These are phyloP conservation scores for Lipomyces orientalis DNA, from an alignment of 805 yeast species.

Conservation along the genomic window DNA sequence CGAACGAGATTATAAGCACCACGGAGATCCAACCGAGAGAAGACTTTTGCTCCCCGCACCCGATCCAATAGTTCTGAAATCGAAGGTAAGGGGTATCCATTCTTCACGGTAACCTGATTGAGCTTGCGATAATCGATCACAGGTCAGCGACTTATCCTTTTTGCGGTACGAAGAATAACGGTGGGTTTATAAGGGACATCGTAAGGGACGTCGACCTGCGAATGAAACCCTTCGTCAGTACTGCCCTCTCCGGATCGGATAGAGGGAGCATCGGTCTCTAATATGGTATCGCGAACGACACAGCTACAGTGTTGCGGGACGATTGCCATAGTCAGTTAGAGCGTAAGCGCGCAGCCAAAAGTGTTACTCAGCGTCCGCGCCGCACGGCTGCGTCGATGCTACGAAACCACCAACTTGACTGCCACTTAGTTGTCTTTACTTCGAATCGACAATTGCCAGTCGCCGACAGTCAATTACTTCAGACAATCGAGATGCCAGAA, in stretches of 20 bases:
- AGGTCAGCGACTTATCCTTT: conserved; percentile 35
- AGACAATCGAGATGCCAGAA: conserved; percentile 1
- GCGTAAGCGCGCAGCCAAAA: neutral
- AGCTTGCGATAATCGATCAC: conserved; percentile 14
- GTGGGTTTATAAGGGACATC: no score
- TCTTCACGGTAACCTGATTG: conserved; percentile 14
- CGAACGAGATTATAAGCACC: no score
- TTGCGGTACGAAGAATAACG: conserved; percentile 36
- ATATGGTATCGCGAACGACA: no score
- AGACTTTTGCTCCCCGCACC: conserved; percentile 1
- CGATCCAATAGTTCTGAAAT: conserved; percentile 13
- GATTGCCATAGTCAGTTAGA: no score
- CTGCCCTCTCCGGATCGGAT: no score
- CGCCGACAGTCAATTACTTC: no score
- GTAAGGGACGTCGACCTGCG: neutral
- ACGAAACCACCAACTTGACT: no score
- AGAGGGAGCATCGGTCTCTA: no score
- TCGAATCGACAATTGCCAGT: neutral
- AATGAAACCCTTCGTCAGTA: conserved; percentile 1
- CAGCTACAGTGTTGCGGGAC: neutral
- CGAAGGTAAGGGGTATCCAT: conserved; percentile 18
- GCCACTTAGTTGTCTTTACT: no score
- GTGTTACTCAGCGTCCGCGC: neutral
- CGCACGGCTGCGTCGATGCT: no score
- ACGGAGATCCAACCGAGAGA: conserved; percentile 5